Evolutionary conservation across 2,329 filamentous ascomycete species (phyloP).

Genomic region (Fusarium pseudonygamai): DNA sequence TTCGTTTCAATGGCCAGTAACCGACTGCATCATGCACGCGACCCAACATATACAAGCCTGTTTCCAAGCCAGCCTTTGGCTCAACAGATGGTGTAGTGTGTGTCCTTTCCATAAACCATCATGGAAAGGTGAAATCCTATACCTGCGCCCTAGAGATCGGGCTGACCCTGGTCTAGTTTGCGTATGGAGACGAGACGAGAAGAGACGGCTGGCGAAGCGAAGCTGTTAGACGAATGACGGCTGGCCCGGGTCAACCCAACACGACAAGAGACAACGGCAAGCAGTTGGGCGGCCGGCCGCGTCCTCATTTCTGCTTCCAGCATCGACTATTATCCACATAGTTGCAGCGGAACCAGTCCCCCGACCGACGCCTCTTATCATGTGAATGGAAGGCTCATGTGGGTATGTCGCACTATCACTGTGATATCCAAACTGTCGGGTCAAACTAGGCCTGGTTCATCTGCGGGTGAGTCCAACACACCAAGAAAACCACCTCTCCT

Average conservation of each 20-base stretch:
- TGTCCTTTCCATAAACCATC: neutral
- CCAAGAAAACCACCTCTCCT: slow-evolving; percentile 1
- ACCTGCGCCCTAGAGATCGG: slow-evolving; percentile 6
- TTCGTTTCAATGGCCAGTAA: slow-evolving; percentile 11
- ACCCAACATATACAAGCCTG: slow-evolving; percentile 6
- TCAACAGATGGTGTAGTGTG: neutral
- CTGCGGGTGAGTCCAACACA: slow-evolving; percentile 21
- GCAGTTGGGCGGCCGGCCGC: slow-evolving; percentile 5
- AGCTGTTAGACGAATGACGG: slow-evolving; percentile 9
- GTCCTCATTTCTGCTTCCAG: neutral
- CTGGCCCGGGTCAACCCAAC: neutral
- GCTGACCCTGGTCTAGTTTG: neutral
- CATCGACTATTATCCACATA: slow-evolving; percentile 9
- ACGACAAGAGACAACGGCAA: neutral
- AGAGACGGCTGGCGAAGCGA: neutral
- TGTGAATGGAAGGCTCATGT: slow-evolving; percentile 41
- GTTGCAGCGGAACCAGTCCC: slow-evolving; percentile 30
- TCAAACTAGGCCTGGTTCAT: slow-evolving; percentile 22
- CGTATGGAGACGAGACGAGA: neutral
- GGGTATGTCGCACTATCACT: slow-evolving; percentile 29
- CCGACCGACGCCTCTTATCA: slow-evolving; percentile 37
- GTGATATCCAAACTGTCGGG: slow-evolving; percentile 43
- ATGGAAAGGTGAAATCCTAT: neutral
- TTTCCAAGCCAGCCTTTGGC: neutral
- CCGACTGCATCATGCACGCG: slow-evolving; percentile 1